Evolutionary conservation across 2,329 filamentous ascomycete genomes (phyloP).

Genomic region (Davidsoniella eucalypti): DNA sequence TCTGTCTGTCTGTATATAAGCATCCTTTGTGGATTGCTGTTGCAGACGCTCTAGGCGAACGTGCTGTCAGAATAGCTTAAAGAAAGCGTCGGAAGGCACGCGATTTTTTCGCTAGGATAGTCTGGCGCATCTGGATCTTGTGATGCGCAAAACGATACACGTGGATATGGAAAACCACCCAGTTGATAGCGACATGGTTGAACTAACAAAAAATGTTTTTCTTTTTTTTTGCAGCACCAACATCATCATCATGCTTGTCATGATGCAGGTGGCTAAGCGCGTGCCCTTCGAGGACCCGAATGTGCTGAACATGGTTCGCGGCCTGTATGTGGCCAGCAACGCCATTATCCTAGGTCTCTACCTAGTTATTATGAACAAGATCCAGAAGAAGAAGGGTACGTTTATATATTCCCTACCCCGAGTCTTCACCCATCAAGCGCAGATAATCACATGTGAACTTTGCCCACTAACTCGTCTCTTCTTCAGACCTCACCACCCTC

Average conservation of each 20-base stretch:
- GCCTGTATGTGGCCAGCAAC: conserved; percentile 44
- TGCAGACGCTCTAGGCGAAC: too few species aligned
- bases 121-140: too few species aligned
- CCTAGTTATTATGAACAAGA: conserved; percentile 66
- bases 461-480: conserved; percentile 7
- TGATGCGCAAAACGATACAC: too few species aligned
- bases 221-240: conserved; percentile 48
- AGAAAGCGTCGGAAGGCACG: too few species aligned
- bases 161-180: too few species aligned
- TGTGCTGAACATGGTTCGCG: conserved; percentile 39
- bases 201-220: neutral
- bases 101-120: too few species aligned
- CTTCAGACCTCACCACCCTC: conserved; percentile 77
- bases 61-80: too few species aligned
- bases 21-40: too few species aligned
- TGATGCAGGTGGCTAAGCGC: conserved; percentile 97
- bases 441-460: neutral
- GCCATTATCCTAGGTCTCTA: conserved; percentile 73
- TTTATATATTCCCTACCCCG: neutral
- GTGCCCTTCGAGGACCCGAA: conserved; percentile 78
- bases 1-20: too few species aligned
- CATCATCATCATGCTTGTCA: conserved; percentile 83
- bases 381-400: conserved; percentile 95
- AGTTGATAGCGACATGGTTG: too few species aligned
- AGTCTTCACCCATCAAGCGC: neutral